Evolutionary conservation across 305 asterid species (phyloP).

Genomic region (Coffea humblotiana): DNA sequence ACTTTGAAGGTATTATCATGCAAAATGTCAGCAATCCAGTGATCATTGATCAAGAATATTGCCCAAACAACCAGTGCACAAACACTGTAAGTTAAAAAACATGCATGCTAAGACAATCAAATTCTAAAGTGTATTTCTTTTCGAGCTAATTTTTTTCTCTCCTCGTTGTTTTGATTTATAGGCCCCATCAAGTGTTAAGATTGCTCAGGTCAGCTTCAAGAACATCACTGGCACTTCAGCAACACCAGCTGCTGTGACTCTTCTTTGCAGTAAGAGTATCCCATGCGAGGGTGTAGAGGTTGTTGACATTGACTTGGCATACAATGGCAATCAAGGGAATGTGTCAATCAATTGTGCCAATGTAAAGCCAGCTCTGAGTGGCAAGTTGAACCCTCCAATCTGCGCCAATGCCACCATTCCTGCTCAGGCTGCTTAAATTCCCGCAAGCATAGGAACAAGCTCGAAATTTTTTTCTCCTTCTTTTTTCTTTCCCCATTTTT

Average conservation of each 20-base stretch:
- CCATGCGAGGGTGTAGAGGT: conserved; percentile 17
- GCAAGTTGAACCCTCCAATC: conserved; percentile 17
- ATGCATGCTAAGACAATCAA: not conserved
- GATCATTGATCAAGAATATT: conserved; percentile 54
- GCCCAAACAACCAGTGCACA: conserved; percentile 43
- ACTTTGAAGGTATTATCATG: conserved; percentile 39
- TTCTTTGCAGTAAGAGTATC: conserved; percentile 27
- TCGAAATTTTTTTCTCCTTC: too few relatives aligned
- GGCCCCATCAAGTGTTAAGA: not conserved
- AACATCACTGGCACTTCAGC: conserved; percentile 22
- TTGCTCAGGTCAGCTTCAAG: conserved; percentile 15
- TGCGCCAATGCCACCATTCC: conserved; percentile 11
- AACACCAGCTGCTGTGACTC: conserved; percentile 19
- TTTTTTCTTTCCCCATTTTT: too few relatives aligned
- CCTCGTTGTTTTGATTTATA: not conserved
- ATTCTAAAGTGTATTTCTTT: too few relatives aligned
- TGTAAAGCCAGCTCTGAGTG: conserved; percentile 3
- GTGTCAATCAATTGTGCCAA: not conserved
- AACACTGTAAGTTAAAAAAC: not conserved
- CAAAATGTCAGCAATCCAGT: conserved; percentile 46
- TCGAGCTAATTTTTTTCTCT: not conserved
- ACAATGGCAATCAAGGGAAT: not conserved
- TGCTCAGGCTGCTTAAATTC: not conserved
- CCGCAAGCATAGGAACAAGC: not conserved
- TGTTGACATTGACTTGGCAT: conserved; percentile 9